Conservation (phyloP, 805 yeast genomes). For the Saccharomycopsis vini region DNA sequence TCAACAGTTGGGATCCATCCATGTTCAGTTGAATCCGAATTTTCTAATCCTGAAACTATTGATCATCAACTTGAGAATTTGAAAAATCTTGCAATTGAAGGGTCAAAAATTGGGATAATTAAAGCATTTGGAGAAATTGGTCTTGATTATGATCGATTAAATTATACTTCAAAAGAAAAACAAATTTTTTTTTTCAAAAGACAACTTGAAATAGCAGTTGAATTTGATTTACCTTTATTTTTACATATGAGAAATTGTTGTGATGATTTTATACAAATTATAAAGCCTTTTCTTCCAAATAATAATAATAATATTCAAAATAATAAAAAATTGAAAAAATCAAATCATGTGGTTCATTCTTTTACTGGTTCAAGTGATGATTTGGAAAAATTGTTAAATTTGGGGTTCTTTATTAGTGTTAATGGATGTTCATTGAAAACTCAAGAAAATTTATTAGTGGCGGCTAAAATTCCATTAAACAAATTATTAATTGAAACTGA, state of each 20-base stretch:
- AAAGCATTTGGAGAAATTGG: slow-evolving; percentile 94
- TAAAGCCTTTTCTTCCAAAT: slow-evolving; percentile 47
- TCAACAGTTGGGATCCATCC: slow-evolving; percentile 96
- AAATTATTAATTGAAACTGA: slow-evolving; percentile 83
- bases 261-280: slow-evolving; percentile 60
- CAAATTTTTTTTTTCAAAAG: slow-evolving; percentile 60
- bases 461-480: slow-evolving; percentile 56
- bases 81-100: slow-evolving; percentile 38
- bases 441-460: slow-evolving; percentile 62
- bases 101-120: slow-evolving; percentile 43
- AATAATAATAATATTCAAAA: slow-evolving; percentile 20
- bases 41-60: slow-evolving; percentile 28
- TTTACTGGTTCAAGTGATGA: slow-evolving; percentile 80
- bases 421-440: slow-evolving; percentile 91
- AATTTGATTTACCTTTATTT: slow-evolving; percentile 62
- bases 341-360: slow-evolving; percentile 86
- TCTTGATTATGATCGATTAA: slow-evolving; percentile 83
- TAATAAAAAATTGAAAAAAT: slow-evolving; percentile 6
- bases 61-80: slow-evolving; percentile 39
- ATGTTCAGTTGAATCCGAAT: slow-evolving; percentile 65
- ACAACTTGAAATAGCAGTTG: slow-evolving; percentile 62
- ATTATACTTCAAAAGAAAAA: slow-evolving; percentile 57
- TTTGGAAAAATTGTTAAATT: slow-evolving; percentile 41
- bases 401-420: slow-evolving; percentile 67
- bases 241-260: slow-evolving; percentile 84